phyloP scores from a whole-genome alignment of 495 filamentous ascomycete species.

The Penicillium soppii region DNA sequence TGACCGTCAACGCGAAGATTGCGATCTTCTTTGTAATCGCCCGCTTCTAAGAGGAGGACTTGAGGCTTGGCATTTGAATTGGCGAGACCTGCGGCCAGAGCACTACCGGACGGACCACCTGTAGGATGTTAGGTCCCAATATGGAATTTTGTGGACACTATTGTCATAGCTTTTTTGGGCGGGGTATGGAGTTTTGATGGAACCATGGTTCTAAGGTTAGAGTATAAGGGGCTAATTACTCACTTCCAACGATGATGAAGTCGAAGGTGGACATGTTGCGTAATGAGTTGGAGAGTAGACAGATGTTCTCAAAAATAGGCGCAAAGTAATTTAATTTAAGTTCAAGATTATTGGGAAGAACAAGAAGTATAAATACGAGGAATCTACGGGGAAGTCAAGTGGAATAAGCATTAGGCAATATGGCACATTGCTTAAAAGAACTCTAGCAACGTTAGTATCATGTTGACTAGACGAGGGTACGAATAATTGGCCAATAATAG shows the following conservation, averaged over 20 bases:
- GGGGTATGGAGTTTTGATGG: not conserved
- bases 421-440: too few species aligned
- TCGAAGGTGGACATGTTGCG: slow-evolving; percentile 28
- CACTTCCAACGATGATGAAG: slow-evolving; percentile 56
- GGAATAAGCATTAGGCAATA: not conserved
- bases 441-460: too few species aligned
- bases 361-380: not conserved
- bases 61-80: slow-evolving; percentile 37
- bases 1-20: slow-evolving; percentile 47
- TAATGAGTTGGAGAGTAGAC: not conserved
- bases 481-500: not conserved
- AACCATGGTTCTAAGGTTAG: too few species aligned
- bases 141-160: too few species aligned
- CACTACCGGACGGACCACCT: slow-evolving; percentile 54
- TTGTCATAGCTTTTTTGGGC: too few species aligned
- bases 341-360: not conserved
- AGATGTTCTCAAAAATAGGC: not conserved
- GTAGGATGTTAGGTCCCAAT: not conserved
- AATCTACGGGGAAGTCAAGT: not conserved
- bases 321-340: not conserved
- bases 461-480: too few species aligned
- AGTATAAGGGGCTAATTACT: slow-evolving; percentile 13
- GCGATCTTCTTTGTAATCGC: slow-evolving; percentile 44
- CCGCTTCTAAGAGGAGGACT: slow-evolving; percentile 56
- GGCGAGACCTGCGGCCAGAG: slow-evolving; percentile 44